phyloP scores from a whole-genome alignment of 345 rosid genomes.

The Corchorus capsularis region DNA sequence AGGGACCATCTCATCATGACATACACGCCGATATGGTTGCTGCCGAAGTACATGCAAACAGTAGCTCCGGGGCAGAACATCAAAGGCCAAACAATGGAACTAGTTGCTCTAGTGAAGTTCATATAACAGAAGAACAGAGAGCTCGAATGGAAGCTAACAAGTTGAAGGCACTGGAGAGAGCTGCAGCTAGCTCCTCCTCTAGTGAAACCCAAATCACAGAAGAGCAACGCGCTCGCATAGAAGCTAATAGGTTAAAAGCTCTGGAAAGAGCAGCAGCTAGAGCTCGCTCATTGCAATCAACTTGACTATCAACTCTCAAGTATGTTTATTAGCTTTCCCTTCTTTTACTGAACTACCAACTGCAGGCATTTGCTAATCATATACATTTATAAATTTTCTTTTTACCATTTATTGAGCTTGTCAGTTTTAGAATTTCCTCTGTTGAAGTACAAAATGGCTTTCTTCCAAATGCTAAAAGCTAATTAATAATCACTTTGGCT shows the following conservation, averaged over 20 bases:
- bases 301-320: constrained; percentile 14
- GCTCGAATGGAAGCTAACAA: constrained; percentile 83
- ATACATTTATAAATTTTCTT: too few species aligned
- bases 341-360: too few species aligned
- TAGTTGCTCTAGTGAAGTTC: constrained; percentile 29
- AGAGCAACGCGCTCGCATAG: constrained; percentile 86
- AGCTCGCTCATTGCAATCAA: constrained; percentile 19
- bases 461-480: too few species aligned
- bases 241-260: constrained; percentile 81
- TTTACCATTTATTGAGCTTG: too few species aligned
- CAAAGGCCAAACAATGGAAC: constrained; percentile 24
- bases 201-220: constrained; percentile 47
- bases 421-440: too few species aligned
- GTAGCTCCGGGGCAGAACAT: constrained; percentile 19
- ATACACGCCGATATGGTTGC: background rate
- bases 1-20: constrained; percentile 34
- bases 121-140: constrained; percentile 65
- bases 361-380: background rate
- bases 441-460: too few species aligned
- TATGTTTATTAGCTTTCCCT: background rate
- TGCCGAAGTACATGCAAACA: background rate
- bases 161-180: constrained; percentile 71
- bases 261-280: constrained; percentile 75
- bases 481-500: too few species aligned
- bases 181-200: constrained; percentile 37